Percentiles rank a stretch among this genome's conserved stretches.
Evolutionary conservation across 2,329 filamentous ascomycete species (phyloP).

Genomic region (Diaporthe humulicola): DNA sequence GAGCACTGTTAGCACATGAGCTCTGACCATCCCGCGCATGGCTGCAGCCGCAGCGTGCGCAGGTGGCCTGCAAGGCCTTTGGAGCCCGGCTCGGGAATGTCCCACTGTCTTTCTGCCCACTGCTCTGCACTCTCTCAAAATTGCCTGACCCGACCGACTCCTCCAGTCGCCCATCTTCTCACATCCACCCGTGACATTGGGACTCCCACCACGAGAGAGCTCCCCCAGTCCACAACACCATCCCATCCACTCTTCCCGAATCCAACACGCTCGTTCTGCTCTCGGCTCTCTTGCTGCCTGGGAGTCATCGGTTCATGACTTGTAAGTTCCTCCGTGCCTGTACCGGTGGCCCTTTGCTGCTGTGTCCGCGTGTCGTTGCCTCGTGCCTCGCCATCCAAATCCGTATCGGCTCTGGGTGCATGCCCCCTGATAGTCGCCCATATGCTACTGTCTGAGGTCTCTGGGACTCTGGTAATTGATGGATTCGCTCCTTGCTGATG

Average conservation of each 20-base stretch:
- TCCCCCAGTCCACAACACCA: conserved; percentile 43
- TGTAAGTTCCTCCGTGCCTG: conserved; percentile 58
- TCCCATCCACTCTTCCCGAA: conserved; percentile 27
- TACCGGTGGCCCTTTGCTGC: conserved; percentile 44
- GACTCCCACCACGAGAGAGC: conserved; percentile 42
- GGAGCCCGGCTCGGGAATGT: conserved; percentile 32
- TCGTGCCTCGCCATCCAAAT: conserved; percentile 51
- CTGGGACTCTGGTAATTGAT: conserved; percentile 50
- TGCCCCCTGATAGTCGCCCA: conserved; percentile 53
- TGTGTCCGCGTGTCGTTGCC: conserved; percentile 45
- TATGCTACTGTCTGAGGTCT: conserved; percentile 44
- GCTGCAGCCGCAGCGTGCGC: conserved; percentile 17
- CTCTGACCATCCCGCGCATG: conserved; percentile 34
- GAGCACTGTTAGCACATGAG: conserved; percentile 24
- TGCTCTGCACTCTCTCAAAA: conserved; percentile 39
- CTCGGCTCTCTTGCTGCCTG: conserved; percentile 50
- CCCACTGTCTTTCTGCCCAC: conserved; percentile 30
- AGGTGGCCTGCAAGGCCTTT: conserved; percentile 22
- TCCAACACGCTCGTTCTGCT: conserved; percentile 33
- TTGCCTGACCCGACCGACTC: conserved; percentile 34
- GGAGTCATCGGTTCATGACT: conserved; percentile 61
- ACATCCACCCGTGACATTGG: conserved; percentile 48
- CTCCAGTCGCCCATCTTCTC: conserved; percentile 43
- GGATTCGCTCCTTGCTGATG: conserved; percentile 52
- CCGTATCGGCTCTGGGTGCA: conserved; percentile 51